Evolutionary conservation across 2,329 filamentous ascomycete species (phyloP).

Genomic region (Fusarium sp.): DNA sequence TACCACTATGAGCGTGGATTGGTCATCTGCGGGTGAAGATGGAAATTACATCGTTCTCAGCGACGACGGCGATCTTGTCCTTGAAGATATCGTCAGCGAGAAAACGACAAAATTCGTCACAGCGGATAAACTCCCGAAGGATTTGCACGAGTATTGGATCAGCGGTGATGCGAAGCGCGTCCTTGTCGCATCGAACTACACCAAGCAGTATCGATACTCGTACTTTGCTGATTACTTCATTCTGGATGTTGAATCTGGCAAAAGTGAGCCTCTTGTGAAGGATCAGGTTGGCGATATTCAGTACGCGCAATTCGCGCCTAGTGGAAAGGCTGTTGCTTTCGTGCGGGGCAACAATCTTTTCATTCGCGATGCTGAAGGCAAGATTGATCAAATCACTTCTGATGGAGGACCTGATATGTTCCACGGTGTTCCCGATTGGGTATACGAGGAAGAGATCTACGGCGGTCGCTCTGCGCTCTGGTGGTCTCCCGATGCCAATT

Average conservation of each 20-base stretch:
- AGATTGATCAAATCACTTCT: constrained; percentile 67
- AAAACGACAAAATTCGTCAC: constrained; percentile 68
- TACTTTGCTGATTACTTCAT: constrained; percentile 77
- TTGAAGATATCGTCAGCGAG: constrained; percentile 72
- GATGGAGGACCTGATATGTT: constrained; percentile 73
- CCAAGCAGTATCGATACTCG: constrained; percentile 76
- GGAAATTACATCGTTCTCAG: constrained; percentile 70
- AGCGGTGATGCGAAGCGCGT: constrained; percentile 69
- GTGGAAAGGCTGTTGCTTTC: constrained; percentile 71
- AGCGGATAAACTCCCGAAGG: constrained; percentile 67
- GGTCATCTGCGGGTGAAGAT: constrained; percentile 70
- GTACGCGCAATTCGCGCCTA: constrained; percentile 72
- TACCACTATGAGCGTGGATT: constrained; percentile 63
- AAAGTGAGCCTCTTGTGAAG: constrained; percentile 65
- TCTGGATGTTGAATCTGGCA: constrained; percentile 69
- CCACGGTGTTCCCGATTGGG: constrained; percentile 79
- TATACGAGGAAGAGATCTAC: constrained; percentile 79
- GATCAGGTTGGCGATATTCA: constrained; percentile 75
- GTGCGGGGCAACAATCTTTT: constrained; percentile 76
- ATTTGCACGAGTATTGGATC: constrained; percentile 70
- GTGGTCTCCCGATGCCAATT: constrained; percentile 92
- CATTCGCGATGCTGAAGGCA: constrained; percentile 60
- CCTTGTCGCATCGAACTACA: constrained; percentile 73
- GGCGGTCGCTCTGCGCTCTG: constrained; percentile 82
- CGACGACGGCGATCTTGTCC: constrained; percentile 65